Evolutionary conservation across 495 filamentous ascomycete genomes (phyloP), one percentile per base, ranked within the genome.

Genomic region (Aspergillus sclerotioniger): DNA sequence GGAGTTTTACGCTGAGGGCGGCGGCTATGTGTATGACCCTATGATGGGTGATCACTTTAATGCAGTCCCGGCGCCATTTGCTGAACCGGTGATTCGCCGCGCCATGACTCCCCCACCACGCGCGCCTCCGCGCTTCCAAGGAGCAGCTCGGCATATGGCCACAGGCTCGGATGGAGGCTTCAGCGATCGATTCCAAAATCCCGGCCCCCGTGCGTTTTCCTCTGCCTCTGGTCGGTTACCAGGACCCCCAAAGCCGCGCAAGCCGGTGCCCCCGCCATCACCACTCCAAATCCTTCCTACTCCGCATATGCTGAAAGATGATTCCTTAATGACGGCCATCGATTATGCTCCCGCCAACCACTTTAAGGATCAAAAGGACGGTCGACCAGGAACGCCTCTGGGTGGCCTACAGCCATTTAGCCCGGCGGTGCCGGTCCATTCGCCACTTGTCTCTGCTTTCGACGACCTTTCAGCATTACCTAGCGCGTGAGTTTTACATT

Each of bases 31-130:
- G 59, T 96, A 86, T 63, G 91, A 98, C 66, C 86, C 88, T 8
- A 78, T 83, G 6, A 81, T 81, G 12, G 90, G 90, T 60, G 80
- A 84, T 25, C 95, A 90, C 61, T 82, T 89, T 61, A 87, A 88
- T 74, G 82, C 85, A 10, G 71, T 76, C 16, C 72, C 77, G 16
- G 74, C 75, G 46, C 87, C 87, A 7, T 96, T 86, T 60, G 89
- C 91, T 13, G 84, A 96, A 69, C 91, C 90, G 9, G 79, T 94
- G 3, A 84, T 80, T 58, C 90, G 94, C 65, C 88, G 94, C 59
- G 95, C 94, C 44, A 98, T 98, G 94, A 98, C 95, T 28, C 94
- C 94, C 29, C 95, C 94, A 16, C 92, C 94, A 19, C 83, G 86
- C 13, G 87, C 84, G 49, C 86, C 85, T 32, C 87, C 90, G 33